Conservation (phyloP, 2,329 filamentous ascomycete species). For the Sporothrix euskadiensis region DNA sequence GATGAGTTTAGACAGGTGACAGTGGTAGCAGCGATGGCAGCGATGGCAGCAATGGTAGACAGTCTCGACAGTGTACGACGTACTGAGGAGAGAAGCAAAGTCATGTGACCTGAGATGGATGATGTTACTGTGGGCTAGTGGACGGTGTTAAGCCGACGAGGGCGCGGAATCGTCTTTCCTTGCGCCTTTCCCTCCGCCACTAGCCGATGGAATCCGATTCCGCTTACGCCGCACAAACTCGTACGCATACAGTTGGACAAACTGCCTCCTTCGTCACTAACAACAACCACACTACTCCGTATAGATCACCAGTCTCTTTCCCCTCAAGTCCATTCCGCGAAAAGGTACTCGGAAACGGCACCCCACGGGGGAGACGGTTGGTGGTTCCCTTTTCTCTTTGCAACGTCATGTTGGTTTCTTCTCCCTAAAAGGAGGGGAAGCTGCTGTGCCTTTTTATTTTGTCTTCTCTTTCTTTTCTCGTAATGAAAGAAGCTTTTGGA, state of each 20-base stretch:
- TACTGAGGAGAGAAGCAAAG: not conserved
- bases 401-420: not conserved
- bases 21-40: not conserved
- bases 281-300: not conserved
- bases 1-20: not conserved
- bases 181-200: slow-evolving; percentile 30
- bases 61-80: not conserved
- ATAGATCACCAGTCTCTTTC: not conserved
- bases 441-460: too few species aligned
- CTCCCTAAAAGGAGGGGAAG: not conserved
- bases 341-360: not conserved
- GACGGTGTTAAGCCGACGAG: slow-evolving; percentile 18
- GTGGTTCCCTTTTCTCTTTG: not conserved
- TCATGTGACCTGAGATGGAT: not conserved
- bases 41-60: not conserved
- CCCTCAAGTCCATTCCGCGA: not conserved
- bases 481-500: not conserved
- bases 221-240: too few species aligned
- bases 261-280: not conserved
- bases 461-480: not conserved
- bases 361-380: not conserved
- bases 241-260: too few species aligned
- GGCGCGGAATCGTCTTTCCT: slow-evolving; percentile 24
- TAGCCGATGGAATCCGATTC: too few species aligned
- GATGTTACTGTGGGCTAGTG: not conserved